Evolutionary conservation across 768 basidiomycete genomes (phyloP).

Genomic region (Rhodocollybia butyracea): DNA sequence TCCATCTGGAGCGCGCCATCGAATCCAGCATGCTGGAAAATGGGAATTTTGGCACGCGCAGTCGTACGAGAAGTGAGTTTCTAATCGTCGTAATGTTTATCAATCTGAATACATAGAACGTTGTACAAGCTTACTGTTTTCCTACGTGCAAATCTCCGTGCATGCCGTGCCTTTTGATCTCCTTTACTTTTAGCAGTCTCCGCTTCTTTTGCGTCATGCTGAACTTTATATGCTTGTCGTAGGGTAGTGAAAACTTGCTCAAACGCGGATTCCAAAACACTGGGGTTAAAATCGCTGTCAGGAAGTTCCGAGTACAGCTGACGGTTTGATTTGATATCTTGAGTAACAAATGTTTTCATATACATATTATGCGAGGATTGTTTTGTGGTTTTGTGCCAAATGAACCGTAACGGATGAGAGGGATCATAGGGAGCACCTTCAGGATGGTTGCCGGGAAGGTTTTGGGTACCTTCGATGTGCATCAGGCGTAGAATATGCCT

Average conservation of each 20-base stretch:
- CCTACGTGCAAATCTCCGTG: conserved; percentile 57
- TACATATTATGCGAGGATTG: conserved; percentile 71
- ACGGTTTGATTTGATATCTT: conserved; percentile 56
- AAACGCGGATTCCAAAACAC: conserved; percentile 57
- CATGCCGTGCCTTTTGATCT: conserved; percentile 57
- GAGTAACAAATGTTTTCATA: conserved; percentile 65
- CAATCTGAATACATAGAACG: conserved; percentile 7
- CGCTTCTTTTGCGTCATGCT: conserved; percentile 48
- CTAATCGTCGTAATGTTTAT: conserved; percentile 30
- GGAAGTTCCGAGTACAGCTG: conserved; percentile 59
- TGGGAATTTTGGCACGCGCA: conserved; percentile 47
- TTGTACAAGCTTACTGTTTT: conserved; percentile 58
- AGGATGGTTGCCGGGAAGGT: conserved; percentile 57
- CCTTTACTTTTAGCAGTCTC: conserved; percentile 47
- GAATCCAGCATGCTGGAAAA: conserved; percentile 61
- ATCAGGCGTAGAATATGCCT: conserved; percentile 60
- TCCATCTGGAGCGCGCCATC: conserved; percentile 70
- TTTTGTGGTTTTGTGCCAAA: conserved; percentile 76
- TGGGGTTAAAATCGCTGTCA: conserved; percentile 63
- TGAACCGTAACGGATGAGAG: conserved; percentile 65
- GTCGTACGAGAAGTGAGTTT: conserved; percentile 68
- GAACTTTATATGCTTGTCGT: conserved; percentile 62
- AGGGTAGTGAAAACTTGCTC: conserved; percentile 71
- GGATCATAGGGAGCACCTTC: conserved; percentile 47
- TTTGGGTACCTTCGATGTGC: conserved; percentile 50